phyloP scores from a whole-genome alignment of 345 rosid genomes.

The Erodium maritimum region DNA sequence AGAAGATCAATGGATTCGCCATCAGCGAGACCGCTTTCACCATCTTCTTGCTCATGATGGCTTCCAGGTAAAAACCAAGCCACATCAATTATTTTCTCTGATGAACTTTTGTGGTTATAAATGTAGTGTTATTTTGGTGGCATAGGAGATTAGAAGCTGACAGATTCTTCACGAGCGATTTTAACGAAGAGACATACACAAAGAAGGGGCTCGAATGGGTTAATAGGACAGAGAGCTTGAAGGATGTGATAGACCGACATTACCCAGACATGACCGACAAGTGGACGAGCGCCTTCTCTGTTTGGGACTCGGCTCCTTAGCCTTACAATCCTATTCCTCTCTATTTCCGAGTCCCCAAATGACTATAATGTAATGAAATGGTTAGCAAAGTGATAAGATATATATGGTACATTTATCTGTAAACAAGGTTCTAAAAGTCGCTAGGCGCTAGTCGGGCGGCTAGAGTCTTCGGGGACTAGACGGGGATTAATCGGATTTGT shows the following conservation, averaged over 20 bases:
- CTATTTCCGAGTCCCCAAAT: too few relatives aligned
- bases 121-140: neutral
- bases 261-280: conserved; percentile 43
- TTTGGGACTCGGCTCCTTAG: conserved; percentile 42
- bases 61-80: conserved; percentile 42
- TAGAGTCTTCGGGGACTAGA: too few relatives aligned
- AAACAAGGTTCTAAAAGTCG: too few relatives aligned
- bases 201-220: conserved; percentile 60
- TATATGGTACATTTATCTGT: too few relatives aligned
- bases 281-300: conserved; percentile 57
- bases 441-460: too few relatives aligned
- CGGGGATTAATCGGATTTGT: too few relatives aligned
- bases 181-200: conserved; percentile 41
- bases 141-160: conserved; percentile 69
- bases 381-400: too few relatives aligned
- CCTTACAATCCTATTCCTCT: too few relatives aligned
- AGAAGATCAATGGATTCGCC: conserved; percentile 68
- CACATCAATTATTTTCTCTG: neutral
- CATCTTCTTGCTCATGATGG: conserved; percentile 53
- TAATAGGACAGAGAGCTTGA: conserved; percentile 47
- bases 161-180: conserved; percentile 59
- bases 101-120: neutral
- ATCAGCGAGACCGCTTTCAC: conserved; percentile 70
- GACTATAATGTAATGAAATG: too few relatives aligned
- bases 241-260: conserved; percentile 51